Conservation (phyloP, 768 basidiomycete genomes). For the Saitozyma podzolica region DNA sequence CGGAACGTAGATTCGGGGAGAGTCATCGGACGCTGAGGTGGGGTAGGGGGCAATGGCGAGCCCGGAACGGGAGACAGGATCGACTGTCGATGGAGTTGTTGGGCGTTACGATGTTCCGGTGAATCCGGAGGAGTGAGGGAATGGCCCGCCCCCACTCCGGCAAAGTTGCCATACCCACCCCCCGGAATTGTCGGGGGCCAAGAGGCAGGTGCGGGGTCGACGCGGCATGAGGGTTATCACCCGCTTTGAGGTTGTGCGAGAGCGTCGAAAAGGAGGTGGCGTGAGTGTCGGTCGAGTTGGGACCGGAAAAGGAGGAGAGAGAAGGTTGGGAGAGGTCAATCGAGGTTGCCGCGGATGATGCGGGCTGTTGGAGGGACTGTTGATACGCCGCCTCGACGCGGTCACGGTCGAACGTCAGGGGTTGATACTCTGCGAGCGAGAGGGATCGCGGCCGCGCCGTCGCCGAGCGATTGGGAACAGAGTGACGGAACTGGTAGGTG, state of each 20-base stretch:
- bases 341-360: background rate
- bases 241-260: constrained; percentile 19
- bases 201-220: background rate
- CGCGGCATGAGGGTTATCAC: constrained; percentile 27
- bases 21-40: constrained; percentile 17
- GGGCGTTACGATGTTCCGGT: constrained; percentile 28
- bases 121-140: constrained; percentile 36
- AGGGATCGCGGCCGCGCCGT: constrained; percentile 30
- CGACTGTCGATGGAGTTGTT: constrained; percentile 9
- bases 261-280: constrained; percentile 10
- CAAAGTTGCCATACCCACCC: constrained; percentile 13
- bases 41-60: constrained; percentile 11
- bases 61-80: constrained; percentile 18
- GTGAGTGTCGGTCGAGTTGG: constrained; percentile 21
- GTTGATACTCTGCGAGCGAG: constrained; percentile 41
- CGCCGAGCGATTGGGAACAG: constrained; percentile 23
- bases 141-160: constrained; percentile 43
- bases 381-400: constrained; percentile 31
- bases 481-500: no score
- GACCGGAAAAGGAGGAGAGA: constrained; percentile 4
- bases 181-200: no score
- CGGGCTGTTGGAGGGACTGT: constrained; percentile 17
- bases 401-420: constrained; percentile 40
- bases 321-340: background rate
- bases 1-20: constrained; percentile 23